Evolutionary conservation across 176 grass and related monocot genomes (phyloP), one percentile per base, ranked within the genome.

Genomic region (Phoenix roebelenii): DNA sequence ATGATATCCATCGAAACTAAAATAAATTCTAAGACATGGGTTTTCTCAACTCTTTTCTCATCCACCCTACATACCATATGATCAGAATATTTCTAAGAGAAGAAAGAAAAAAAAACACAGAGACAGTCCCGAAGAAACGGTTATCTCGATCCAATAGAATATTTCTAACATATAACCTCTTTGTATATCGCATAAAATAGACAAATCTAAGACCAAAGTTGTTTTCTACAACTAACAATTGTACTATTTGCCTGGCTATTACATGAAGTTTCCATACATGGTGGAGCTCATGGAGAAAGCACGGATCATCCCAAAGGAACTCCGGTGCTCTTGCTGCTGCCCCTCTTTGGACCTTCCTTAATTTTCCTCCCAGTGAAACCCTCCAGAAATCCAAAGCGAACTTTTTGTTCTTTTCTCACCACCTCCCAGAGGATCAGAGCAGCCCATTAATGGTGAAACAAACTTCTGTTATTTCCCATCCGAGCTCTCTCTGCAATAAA

Each of bases 191-290:
- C 10, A 44, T 44, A 12, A 44, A 44, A 44, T 44, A 44, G 35
- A 44, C 1, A 44, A 44, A 44, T 44, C 9, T 12, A 44, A 44
- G 35, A 12, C 35, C 10, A 44, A 44, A 44, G 35, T 44, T 44
- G 35, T 3, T 44, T 1, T 44, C 35, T 44, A 44, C 35, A 14
- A 9, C 35, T 44, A 44, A 44, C 35, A 44, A 9, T 44, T 14
- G 5, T 12, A 44, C 32, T 44, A 44, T 12, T 44, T 44, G 14
- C 35, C 10, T 14, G 35, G 32, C 30, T 52, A 52, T 52, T 80
- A 90, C 87, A 83, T 70, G 82, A 90, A 82, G 82, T 69, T 82
- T 53, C 66, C 82, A 22, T 90, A 78, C 87, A 90, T 90, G 87
- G 82, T 79, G 49, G 87, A 39, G 52, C 52, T 32, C n/a, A 26